A percentile compares a stretch with the other conserved stretches of the same genome.
These are phyloP conservation scores for Fusarium musae DNA, from an alignment of 2,329 filamentous ascomycete genomes.

Conservation along the genomic window DNA sequence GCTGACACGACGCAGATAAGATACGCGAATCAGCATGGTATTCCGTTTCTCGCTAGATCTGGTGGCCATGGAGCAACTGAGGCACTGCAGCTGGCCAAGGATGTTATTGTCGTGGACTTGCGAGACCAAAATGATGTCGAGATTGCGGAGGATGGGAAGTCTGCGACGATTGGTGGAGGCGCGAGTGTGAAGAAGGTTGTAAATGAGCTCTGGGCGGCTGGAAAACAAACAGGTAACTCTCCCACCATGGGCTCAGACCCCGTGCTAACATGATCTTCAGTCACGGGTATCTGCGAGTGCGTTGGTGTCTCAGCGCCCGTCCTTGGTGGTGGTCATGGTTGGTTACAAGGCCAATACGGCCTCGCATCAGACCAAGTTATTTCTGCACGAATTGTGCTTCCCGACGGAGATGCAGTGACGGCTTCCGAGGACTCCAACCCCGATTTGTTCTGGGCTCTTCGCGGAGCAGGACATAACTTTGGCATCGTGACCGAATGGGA, in stretches of 20 bases:
- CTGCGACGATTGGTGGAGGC: constrained; percentile 12
- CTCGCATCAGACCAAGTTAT: constrained; percentile 25
- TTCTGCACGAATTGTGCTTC: constrained; percentile 15
- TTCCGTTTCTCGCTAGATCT: constrained; percentile 25
- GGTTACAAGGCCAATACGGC: constrained; percentile 28
- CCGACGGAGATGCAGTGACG: constrained; percentile 11
- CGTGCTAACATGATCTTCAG: not conserved
- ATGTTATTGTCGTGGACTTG: constrained; percentile 19
- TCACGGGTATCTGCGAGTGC: constrained; percentile 41
- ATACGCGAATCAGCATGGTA: constrained; percentile 15
- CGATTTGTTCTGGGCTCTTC: constrained; percentile 55
- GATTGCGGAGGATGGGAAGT: not conserved
- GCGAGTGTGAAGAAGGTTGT: constrained; percentile 19
- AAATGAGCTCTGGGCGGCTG: constrained; percentile 2
- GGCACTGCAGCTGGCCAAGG: constrained; percentile 14
- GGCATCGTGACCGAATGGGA: constrained; percentile 59
- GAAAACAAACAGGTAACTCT: constrained; percentile 27
- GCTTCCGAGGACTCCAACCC: constrained; percentile 6
- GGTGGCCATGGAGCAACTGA: constrained; percentile 29
- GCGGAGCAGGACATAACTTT: constrained; percentile 65
- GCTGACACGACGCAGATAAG: constrained; percentile 6
- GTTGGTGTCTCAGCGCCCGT: constrained; percentile 44
- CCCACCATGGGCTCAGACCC: fast-evolving
- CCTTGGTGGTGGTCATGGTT: constrained; percentile 30
- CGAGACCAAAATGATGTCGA: not conserved